phyloP scores from a whole-genome alignment of 768 basidiomycete genomes.

The Termitomyces sp. region DNA sequence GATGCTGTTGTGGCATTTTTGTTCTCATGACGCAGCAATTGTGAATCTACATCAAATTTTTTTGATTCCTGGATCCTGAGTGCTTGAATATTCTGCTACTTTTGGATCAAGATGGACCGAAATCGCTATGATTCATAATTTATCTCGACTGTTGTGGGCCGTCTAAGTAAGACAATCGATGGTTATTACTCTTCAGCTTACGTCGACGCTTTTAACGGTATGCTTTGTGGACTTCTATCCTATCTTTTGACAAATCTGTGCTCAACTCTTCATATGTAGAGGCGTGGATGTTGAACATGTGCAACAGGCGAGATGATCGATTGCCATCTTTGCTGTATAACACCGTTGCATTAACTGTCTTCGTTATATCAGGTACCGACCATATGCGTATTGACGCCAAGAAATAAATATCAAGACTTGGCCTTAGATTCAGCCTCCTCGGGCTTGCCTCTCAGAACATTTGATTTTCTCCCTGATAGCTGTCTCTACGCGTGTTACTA shows the following conservation, averaged over 20 bases:
- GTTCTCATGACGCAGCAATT: no score
- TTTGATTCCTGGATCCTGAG: no score
- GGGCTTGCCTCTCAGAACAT: background rate
- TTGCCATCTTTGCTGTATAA: no score
- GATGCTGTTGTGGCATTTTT: no score
- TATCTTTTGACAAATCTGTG: background rate
- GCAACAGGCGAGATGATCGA: no score
- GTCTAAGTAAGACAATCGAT: background rate
- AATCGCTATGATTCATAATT: no score
- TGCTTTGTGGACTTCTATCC: background rate
- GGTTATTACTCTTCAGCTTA: background rate
- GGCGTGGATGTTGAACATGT: background rate
- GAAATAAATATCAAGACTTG: background rate
- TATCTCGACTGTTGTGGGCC: no score
- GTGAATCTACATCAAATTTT: no score
- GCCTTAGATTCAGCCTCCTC: background rate
- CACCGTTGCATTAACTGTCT: background rate
- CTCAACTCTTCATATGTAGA: no score
- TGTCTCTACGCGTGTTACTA: background rate
- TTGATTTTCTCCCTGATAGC: background rate
- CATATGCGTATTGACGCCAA: background rate
- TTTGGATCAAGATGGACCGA: no score
- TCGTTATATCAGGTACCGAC: background rate
- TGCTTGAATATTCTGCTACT: no score
- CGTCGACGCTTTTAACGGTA: background rate